Conservation (phyloP, 2,329 filamentous ascomycete genomes). For the Xylariales sp. region DNA sequence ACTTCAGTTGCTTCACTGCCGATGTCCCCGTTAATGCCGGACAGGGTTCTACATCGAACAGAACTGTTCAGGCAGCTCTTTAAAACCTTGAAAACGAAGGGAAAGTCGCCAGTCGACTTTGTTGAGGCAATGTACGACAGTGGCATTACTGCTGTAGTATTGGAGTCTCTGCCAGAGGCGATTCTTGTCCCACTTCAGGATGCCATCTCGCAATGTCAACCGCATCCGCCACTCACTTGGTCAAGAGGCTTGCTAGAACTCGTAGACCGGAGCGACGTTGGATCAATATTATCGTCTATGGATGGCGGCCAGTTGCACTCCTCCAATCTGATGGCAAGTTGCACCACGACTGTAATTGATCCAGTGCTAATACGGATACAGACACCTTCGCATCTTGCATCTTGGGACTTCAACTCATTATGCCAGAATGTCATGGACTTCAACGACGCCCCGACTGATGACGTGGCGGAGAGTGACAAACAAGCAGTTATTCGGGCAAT, state of each 20-base stretch:
- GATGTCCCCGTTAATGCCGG: conserved; percentile 14
- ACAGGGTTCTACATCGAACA: conserved; percentile 58
- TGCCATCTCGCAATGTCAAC: conserved; percentile 77
- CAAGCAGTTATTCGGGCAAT: conserved; percentile 79
- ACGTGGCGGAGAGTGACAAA: conserved; percentile 77
- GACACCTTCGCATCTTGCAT: conserved; percentile 60
- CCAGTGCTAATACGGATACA: conserved; percentile 27
- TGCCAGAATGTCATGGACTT: conserved; percentile 62
- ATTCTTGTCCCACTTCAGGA: conserved; percentile 78
- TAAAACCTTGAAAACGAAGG: conserved; percentile 45
- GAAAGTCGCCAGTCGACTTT: conserved; percentile 50
- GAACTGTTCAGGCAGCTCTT: conserved; percentile 67
- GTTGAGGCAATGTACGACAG: conserved; percentile 71
- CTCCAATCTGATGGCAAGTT: conserved; percentile 39
- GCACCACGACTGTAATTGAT: not conserved
- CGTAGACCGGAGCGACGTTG: conserved; percentile 78
- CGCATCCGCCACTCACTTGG: conserved; percentile 77
- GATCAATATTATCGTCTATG: conserved; percentile 53
- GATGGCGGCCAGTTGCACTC: conserved; percentile 30
- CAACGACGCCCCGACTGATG: conserved; percentile 60
- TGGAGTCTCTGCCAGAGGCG: conserved; percentile 82
- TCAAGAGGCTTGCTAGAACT: conserved; percentile 64
- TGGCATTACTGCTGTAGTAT: conserved; percentile 59
- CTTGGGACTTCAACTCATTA: conserved; percentile 73
- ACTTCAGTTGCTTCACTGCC: conserved; percentile 15